phyloP scores from a whole-genome alignment of 169 alveolate species.

The Cryptosporidium ryanae region DNA sequence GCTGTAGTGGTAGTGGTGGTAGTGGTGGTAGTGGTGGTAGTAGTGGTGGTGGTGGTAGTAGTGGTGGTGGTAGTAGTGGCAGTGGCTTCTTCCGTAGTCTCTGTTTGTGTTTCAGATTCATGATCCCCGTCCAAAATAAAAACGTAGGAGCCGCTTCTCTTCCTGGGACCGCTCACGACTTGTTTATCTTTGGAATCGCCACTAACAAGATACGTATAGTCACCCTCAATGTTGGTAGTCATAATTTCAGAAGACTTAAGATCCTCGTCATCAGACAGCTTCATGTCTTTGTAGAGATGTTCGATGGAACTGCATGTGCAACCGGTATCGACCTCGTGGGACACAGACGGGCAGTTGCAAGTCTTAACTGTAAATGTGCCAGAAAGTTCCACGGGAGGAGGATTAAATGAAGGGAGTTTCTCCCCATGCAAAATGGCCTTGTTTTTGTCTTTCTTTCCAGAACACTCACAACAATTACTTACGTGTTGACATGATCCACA shows the following conservation, averaged over 20 bases:
- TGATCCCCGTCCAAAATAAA: not conserved
- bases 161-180: not conserved
- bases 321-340: slow-evolving; percentile 9
- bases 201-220: not conserved
- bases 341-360: slow-evolving; percentile 25
- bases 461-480: too few species aligned
- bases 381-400: too few species aligned
- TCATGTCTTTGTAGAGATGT: not conserved
- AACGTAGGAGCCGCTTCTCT: not conserved
- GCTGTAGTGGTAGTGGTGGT: not conserved
- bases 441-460: too few species aligned
- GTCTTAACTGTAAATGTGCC: too few species aligned
- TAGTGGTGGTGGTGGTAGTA: slow-evolving; percentile 21
- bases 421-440: too few species aligned
- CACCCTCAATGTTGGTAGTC: not conserved
- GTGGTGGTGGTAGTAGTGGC: slow-evolving; percentile 33
- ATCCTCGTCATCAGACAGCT: not conserved
- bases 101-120: not conserved
- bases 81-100: not conserved
- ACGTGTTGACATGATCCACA: too few species aligned
- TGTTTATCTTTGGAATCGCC: not conserved
- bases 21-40: slow-evolving; percentile 17
- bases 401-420: too few species aligned
- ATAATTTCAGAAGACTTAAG: not conserved
- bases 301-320: slow-evolving; percentile 25